Conservation (phyloP, 2,329 filamentous ascomycete species). For the Botrytis hyacinthi region DNA sequence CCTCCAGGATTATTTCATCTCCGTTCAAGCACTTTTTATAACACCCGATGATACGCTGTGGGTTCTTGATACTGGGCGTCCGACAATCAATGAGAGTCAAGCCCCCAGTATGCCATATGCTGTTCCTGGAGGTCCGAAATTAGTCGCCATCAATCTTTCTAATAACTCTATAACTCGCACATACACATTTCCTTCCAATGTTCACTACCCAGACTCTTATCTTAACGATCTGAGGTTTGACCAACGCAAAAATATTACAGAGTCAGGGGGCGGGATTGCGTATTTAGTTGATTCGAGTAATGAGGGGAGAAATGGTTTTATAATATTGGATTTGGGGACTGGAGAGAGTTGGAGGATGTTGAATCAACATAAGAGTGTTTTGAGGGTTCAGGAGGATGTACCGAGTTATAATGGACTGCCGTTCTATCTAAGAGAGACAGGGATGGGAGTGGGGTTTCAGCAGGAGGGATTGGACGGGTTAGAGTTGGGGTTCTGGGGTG, state of each 20-base stretch:
- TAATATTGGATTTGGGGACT: constrained; percentile 46
- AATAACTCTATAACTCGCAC: constrained; percentile 40
- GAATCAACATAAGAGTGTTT: not conserved
- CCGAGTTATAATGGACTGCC: constrained; percentile 39
- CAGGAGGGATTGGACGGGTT: constrained; percentile 40
- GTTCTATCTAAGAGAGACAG: constrained; percentile 34
- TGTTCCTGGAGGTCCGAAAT: constrained; percentile 47
- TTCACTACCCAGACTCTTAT: constrained; percentile 48
- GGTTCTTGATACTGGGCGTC: constrained; percentile 40
- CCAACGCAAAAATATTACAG: constrained; percentile 42
- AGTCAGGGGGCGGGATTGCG: constrained; percentile 44
- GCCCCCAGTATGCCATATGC: constrained; percentile 45
- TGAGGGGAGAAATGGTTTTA: constrained; percentile 46
- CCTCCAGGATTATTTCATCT: constrained; percentile 45
- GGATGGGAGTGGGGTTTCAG: constrained; percentile 34
- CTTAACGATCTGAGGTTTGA: constrained; percentile 49
- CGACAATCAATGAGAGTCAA: constrained; percentile 40
- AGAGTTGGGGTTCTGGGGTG: constrained; percentile 35
- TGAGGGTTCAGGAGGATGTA: not conserved
- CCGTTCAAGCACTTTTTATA: constrained; percentile 47
- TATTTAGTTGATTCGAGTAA: constrained; percentile 48
- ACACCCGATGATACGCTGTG: constrained; percentile 46
- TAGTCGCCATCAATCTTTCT: constrained; percentile 37
- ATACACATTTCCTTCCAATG: constrained; percentile 44
- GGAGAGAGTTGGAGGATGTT: constrained; percentile 44